Evolutionary conservation across 768 basidiomycete genomes (phyloP).

Genomic region (Trametes sanguinea): DNA sequence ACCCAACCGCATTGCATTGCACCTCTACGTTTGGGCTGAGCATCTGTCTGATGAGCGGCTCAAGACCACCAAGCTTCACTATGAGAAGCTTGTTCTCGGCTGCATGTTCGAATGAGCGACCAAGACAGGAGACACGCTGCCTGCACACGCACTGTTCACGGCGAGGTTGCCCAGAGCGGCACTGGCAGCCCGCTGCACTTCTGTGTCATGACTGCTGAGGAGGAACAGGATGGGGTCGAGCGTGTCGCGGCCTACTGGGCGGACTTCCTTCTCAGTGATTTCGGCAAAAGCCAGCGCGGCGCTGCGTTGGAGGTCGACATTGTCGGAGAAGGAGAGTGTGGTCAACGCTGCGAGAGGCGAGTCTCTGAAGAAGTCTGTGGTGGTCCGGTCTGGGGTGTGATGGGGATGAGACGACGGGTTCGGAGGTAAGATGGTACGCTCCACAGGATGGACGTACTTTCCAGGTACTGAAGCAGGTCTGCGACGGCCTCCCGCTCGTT

Average conservation of each 20-base stretch:
- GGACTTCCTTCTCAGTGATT: slow-evolving; percentile 99
- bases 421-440: neutral
- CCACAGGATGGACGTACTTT: slow-evolving; percentile 63
- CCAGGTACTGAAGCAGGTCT: slow-evolving; percentile 94
- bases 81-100: slow-evolving; percentile 99
- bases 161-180: slow-evolving; percentile 97
- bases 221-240: slow-evolving; percentile 98
- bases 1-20: slow-evolving; percentile 99
- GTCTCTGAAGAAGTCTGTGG: slow-evolving; percentile 98
- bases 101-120: slow-evolving; percentile 36
- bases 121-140: slow-evolving; percentile 19
- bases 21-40: slow-evolving; percentile 98
- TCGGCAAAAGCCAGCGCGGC: slow-evolving; percentile 98
- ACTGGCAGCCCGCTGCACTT: slow-evolving; percentile 97
- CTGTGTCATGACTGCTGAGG: slow-evolving; percentile 95
- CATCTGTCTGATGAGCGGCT: slow-evolving; percentile 99
- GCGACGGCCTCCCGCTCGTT: slow-evolving; percentile 98
- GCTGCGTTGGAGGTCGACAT: slow-evolving; percentile 97
- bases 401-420: neutral
- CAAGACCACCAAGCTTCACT: slow-evolving; percentile 95
- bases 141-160: slow-evolving; percentile 85
- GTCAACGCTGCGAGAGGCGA: slow-evolving; percentile 91
- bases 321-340: slow-evolving; percentile 97
- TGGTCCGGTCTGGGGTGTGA: slow-evolving; percentile 74
- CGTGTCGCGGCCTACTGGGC: slow-evolving; percentile 94